Conservation (phyloP, 331 rosid genomes). For the Rhamnella rubrinervis region DNA sequence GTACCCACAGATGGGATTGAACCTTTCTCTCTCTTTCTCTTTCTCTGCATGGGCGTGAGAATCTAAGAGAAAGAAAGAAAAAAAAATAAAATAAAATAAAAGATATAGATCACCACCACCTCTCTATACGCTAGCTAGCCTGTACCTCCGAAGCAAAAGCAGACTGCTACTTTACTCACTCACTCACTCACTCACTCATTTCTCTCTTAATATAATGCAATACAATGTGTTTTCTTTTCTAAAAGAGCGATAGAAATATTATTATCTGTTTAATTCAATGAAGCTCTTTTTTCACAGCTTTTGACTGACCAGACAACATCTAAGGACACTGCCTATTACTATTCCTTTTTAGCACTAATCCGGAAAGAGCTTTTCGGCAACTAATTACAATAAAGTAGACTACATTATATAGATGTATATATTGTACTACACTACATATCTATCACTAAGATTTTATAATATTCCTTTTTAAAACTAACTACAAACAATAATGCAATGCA, state of each 20-base stretch:
- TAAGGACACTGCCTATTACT: slow-evolving; percentile 51
- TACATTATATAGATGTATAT: too few species aligned
- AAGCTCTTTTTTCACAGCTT: slow-evolving; percentile 39
- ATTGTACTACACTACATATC: too few species aligned
- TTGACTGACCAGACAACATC: slow-evolving; percentile 39
- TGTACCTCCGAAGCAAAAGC: slow-evolving; percentile 32
- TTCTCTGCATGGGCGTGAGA: slow-evolving; percentile 72
- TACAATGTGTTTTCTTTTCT: neutral
- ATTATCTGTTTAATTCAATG: slow-evolving; percentile 21
- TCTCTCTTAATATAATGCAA: slow-evolving; percentile 8
- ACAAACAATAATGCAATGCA: neutral
- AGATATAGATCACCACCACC: neutral
- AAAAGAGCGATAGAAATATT: slow-evolving; percentile 15
- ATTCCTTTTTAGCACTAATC: slow-evolving; percentile 35
- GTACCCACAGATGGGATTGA: slow-evolving; percentile 38
- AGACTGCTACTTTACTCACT: slow-evolving; percentile 35
- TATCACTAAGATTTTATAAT: too few species aligned
- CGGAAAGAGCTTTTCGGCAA: slow-evolving; percentile 25
- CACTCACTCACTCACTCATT: slow-evolving; percentile 21
- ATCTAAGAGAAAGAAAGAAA: slow-evolving; percentile 55
- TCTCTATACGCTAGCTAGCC: neutral
- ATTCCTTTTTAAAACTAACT: neutral
- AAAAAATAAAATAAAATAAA: neutral
- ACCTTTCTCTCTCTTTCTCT: slow-evolving; percentile 22
- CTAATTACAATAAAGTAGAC: neutral